These are phyloP conservation scores for Phytophthora ohioensis DNA, from an alignment of 352 stramenopile species.

Conservation along the genomic window DNA sequence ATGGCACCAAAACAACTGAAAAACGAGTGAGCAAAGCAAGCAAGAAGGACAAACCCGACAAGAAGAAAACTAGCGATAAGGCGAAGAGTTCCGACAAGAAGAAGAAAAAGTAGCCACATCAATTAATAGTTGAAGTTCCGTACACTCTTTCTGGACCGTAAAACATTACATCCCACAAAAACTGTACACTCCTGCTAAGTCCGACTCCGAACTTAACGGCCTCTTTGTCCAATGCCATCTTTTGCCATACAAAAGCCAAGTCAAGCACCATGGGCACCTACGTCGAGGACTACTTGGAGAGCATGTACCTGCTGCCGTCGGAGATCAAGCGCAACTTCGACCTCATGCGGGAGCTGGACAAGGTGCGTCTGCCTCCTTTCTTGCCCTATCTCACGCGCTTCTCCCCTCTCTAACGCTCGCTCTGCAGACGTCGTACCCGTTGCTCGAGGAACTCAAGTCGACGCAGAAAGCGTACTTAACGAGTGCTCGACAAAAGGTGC, in stretches of 20 bases:
- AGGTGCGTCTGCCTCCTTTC: slow-evolving; percentile 45
- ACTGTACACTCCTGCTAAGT: slow-evolving; percentile 1
- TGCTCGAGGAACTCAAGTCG: slow-evolving; percentile 78
- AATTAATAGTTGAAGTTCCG: neutral
- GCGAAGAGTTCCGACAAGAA: slow-evolving; percentile 28
- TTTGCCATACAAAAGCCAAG: slow-evolving; percentile 21
- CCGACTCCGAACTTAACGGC: slow-evolving; percentile 9
- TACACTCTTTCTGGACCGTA: slow-evolving; percentile 1
- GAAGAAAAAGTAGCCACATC: slow-evolving; percentile 28
- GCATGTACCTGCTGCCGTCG: slow-evolving; percentile 90
- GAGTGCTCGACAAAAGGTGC: slow-evolving; percentile 65
- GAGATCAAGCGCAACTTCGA: slow-evolving; percentile 93
- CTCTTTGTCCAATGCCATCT: neutral
- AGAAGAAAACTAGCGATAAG: slow-evolving; percentile 34
- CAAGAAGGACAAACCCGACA: slow-evolving; percentile 37
- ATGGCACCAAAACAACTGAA: slow-evolving; percentile 15
- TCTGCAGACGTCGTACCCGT: slow-evolving; percentile 71
- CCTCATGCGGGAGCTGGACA: slow-evolving; percentile 89
- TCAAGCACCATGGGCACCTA: slow-evolving; percentile 79
- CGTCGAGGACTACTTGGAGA: slow-evolving; percentile 89
- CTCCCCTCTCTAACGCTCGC: slow-evolving; percentile 6
- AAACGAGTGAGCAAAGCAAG: slow-evolving; percentile 18
- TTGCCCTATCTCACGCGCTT: neutral
- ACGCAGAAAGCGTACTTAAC: slow-evolving; percentile 74
- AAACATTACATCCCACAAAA: neutral